Percentiles rank a stretch among this genome's conserved stretches.
phyloP scores from a whole-genome alignment of 352 stramenopile genomes.

The Globisporangium spinosum region DNA sequence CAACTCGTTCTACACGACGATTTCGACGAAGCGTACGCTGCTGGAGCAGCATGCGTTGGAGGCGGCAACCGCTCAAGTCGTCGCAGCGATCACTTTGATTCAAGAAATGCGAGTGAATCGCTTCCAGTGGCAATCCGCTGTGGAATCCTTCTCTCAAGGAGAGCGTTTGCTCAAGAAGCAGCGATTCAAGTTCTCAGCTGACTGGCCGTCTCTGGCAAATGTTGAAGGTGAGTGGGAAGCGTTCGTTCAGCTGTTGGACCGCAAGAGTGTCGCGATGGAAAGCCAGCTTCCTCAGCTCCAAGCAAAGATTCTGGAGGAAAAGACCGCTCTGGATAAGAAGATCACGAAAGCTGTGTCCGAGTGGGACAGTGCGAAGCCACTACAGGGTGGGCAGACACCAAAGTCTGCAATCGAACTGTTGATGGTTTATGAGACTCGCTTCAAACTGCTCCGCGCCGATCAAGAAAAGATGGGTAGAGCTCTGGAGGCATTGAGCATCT shows the following conservation, averaged over 20 bases:
- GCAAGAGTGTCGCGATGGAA: constrained; percentile 93
- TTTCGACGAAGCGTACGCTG: constrained; percentile 78
- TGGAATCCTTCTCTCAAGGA: constrained; percentile 91
- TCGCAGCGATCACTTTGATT: constrained; percentile 89
- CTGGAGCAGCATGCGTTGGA: constrained; percentile 96
- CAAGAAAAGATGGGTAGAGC: constrained; percentile 94
- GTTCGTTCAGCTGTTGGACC: constrained; percentile 87
- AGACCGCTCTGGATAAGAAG: constrained; percentile 86
- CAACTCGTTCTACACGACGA: constrained; percentile 82
- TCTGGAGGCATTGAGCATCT: constrained; percentile 94
- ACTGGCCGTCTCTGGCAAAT: constrained; percentile 96
- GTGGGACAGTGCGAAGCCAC: constrained; percentile 78
- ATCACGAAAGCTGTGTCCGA: constrained; percentile 70
- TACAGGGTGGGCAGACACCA: constrained; percentile 66
- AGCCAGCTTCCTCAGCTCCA: constrained; percentile 96
- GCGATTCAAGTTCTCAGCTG: constrained; percentile 91
- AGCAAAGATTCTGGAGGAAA: constrained; percentile 95
- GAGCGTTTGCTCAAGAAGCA: constrained; percentile 96
- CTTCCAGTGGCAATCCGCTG: constrained; percentile 59
- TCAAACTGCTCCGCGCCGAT: constrained; percentile 86
- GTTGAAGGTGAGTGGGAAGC: constrained; percentile 96
- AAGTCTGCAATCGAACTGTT: constrained; percentile 77
- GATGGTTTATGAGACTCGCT: constrained; percentile 81
- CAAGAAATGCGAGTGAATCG: constrained; percentile 84
- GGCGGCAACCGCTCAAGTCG: constrained; percentile 94